phyloP scores from a whole-genome alignment of 2,329 filamentous ascomycete genomes.

The Fusarium concolor region DNA sequence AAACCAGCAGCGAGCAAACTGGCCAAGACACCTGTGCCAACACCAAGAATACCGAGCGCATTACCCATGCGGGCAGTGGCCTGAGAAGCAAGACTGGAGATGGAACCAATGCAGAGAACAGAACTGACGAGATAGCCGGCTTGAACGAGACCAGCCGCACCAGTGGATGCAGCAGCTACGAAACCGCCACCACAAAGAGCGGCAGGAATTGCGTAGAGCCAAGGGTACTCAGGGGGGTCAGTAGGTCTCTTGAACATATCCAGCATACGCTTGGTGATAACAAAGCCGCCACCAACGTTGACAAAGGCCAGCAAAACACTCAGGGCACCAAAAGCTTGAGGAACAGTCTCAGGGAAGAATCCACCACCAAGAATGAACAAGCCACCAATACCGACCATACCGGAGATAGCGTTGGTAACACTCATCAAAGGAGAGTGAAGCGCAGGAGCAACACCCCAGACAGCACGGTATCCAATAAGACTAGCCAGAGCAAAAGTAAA shows the following conservation, averaged over 20 bases:
- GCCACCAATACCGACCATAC: constrained; percentile 90
- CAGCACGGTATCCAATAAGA: constrained; percentile 86
- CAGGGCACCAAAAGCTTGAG: constrained; percentile 79
- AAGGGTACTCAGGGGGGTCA: constrained; percentile 88
- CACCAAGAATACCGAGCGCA: constrained; percentile 86
- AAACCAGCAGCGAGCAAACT: constrained; percentile 86
- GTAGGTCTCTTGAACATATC: constrained; percentile 90
- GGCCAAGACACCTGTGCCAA: constrained; percentile 83
- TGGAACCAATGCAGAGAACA: constrained; percentile 84
- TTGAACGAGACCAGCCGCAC: constrained; percentile 85
- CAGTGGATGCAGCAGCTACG: constrained; percentile 81
- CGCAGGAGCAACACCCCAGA: constrained; percentile 87
- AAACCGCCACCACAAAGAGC: constrained; percentile 84
- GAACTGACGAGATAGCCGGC: constrained; percentile 89
- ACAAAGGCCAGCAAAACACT: constrained; percentile 89
- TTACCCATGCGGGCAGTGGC: constrained; percentile 87
- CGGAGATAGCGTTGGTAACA: constrained; percentile 92
- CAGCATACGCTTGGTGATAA: constrained; percentile 92
- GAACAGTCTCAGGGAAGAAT: constrained; percentile 79
- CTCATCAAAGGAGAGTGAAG: constrained; percentile 92
- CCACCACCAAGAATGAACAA: constrained; percentile 91
- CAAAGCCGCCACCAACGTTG: constrained; percentile 89
- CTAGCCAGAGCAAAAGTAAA: constrained; percentile 88
- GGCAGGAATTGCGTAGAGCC: constrained; percentile 84
- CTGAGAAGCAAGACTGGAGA: constrained; percentile 85